phyloP scores from a whole-genome alignment of 2,329 filamentous ascomycete species.

The Canariomyces notabilis region DNA sequence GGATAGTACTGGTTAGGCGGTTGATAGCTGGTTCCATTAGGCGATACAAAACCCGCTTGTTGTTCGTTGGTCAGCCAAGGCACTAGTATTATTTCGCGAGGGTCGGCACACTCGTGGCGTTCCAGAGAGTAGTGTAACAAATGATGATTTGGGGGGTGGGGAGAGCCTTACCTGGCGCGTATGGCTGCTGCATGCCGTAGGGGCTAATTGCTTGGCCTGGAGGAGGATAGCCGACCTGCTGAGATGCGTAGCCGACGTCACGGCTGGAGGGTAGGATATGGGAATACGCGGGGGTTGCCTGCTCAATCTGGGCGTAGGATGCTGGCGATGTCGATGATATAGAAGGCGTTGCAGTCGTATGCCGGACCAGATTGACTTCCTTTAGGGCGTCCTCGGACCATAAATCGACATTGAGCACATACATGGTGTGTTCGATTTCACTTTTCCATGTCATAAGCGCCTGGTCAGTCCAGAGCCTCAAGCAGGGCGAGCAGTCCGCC shows the following conservation, averaged over 20 bases:
- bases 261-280: constrained; percentile 36
- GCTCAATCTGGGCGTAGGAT: constrained; percentile 59
- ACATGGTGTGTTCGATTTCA: constrained; percentile 50
- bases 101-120: not conserved
- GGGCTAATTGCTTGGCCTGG: constrained; percentile 22
- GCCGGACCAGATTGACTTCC: constrained; percentile 62
- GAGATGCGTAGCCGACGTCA: constrained; percentile 29
- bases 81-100: too few species aligned
- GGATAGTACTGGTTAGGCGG: constrained; percentile 21
- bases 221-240: constrained; percentile 24
- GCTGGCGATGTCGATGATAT: constrained; percentile 77
- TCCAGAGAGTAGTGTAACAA: constrained; percentile 1
- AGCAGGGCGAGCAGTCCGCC: not conserved
- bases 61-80: not conserved
- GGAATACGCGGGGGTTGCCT: constrained; percentile 31
- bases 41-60: constrained; percentile 20
- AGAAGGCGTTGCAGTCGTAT: constrained; percentile 62
- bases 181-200: constrained; percentile 26
- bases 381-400: constrained; percentile 61
- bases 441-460: constrained; percentile 34
- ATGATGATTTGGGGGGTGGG: not conserved
- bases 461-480: constrained; percentile 5
- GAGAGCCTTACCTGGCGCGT: constrained; percentile 20
- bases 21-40: constrained; percentile 19
- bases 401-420: constrained; percentile 61